Evolutionary conservation across 805 yeast genomes (phyloP), one percentile per base, ranked within the genome.

Genomic region (Wickerhamiella spandovensis): DNA sequence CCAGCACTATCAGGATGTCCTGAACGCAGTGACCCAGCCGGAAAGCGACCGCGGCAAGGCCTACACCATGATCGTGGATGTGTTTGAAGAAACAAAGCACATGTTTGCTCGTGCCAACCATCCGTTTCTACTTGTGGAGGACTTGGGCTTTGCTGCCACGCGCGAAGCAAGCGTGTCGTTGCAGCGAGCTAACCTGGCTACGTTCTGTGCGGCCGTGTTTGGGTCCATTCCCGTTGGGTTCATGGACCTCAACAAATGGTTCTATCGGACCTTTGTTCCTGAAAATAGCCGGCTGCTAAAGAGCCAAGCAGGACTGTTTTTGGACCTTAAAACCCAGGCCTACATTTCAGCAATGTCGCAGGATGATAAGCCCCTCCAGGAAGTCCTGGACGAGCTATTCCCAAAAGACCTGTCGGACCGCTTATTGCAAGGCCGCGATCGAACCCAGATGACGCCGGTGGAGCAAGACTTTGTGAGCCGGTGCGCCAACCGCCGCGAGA

Each of bases 321-420:
- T 92, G 39, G 97, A 92, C 57, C 73, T 92, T 62, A 92, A 92
- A 64, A 92, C 98, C 0, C 98, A 92, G 65, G 95, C 96, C 0
- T 92, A 79, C 61, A 88, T 92, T 20, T 82, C 96, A 1, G 95
- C 95, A 0, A 65, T 89, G 53, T 85, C 82, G 12, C 65, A 64
- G 44, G 74, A 73, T 10, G 77, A 78, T 49, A 70, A 83, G 56
- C 69, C 83, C 1, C 74, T 77, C 54, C 74, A 73, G 51, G 89
- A 82, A 43, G 75, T 86, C 10, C 68, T 89, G 55, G 79, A 83
- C 48, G 85, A 81, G 57, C 74, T 89, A 44, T 84, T 90, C 57
- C 94, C 97, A 0, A 65, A 65, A 4, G 72, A 79, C 56, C 58
- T 88, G 58, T 57, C 51, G 13, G 79, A 77, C 43, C 51, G 57